phyloP scores from a whole-genome alignment of 495 filamentous ascomycete genomes.

The Cercophora newfieldiana region DNA sequence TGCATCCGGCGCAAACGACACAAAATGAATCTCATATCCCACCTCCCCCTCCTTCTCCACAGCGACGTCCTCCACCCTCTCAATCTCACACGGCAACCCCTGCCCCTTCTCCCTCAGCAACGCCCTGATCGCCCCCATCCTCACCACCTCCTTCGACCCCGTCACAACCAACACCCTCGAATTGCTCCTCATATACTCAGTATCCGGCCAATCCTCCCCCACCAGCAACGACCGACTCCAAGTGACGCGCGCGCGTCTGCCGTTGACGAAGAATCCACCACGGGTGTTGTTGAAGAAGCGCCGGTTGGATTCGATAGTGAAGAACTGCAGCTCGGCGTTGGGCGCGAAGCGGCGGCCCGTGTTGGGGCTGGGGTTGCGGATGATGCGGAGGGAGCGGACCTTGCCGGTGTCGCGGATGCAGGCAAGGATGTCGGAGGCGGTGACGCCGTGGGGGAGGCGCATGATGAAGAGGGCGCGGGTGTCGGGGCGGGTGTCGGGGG shows the following conservation, averaged over 20 bases:
- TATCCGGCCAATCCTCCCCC: not conserved
- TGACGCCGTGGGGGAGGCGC: not conserved
- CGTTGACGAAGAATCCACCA: not conserved
- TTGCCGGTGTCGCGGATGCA: not conserved
- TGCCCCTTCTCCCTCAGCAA: not conserved
- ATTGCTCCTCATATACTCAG: not conserved
- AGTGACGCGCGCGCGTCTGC: not conserved
- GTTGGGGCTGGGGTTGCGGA: not conserved
- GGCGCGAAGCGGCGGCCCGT: not conserved
- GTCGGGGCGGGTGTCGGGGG: too few relatives aligned
- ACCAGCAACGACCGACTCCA: not conserved
- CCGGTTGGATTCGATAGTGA: not conserved
- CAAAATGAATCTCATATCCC: not conserved
- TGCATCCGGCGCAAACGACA: not conserved
- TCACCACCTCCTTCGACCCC: not conserved
- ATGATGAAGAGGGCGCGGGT: not conserved
- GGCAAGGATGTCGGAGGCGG: not conserved
- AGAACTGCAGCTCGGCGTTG: not conserved
- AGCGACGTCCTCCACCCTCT: not conserved
- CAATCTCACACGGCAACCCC: not conserved
- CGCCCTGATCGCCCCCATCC: not conserved
- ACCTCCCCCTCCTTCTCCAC: not conserved
- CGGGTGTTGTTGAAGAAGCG: not conserved
- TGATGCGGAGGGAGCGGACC: not conserved
- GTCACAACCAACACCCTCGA: not conserved